Evolutionary conservation across 768 basidiomycete genomes (phyloP).

Genomic region (Serendipita sp.): DNA sequence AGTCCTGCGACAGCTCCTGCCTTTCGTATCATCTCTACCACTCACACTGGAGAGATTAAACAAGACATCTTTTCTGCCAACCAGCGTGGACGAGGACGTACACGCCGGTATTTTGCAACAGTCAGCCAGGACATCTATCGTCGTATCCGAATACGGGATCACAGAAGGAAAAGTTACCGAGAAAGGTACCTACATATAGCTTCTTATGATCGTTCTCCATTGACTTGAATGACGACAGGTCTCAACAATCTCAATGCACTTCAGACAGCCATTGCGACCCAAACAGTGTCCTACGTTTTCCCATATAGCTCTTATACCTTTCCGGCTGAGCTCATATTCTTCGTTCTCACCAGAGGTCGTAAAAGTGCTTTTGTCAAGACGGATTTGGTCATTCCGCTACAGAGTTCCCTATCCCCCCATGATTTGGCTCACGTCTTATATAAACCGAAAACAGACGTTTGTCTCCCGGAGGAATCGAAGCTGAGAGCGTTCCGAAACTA

Average conservation of each 20-base stretch:
- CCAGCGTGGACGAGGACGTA: conserved; percentile 54
- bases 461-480: conserved; percentile 30
- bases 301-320: conserved; percentile 60
- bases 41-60: conserved; percentile 53
- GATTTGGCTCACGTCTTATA: conserved; percentile 28
- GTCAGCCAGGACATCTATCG: conserved; percentile 39
- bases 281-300: conserved; percentile 58
- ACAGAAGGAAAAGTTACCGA: conserved; percentile 52
- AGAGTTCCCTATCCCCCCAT: not conserved
- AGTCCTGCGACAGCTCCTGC: conserved; percentile 43
- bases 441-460: conserved; percentile 29
- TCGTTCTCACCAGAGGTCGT: conserved; percentile 46
- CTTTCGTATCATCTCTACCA: conserved; percentile 37
- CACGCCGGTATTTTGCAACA: conserved; percentile 63
- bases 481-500: conserved; percentile 42
- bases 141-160: conserved; percentile 52
- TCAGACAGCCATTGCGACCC: conserved; percentile 46
- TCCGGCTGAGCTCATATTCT: conserved; percentile 52
- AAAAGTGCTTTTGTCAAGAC: conserved; percentile 66
- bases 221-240: conserved; percentile 26
- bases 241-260: conserved; percentile 45
- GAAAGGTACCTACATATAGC: conserved; percentile 20
- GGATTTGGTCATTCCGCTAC: conserved; percentile 5
- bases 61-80: conserved; percentile 39
- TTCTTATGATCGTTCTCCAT: not conserved